Conservation (phyloP, 2,329 filamentous ascomycete species). For the Fusarium coffeatum region DNA sequence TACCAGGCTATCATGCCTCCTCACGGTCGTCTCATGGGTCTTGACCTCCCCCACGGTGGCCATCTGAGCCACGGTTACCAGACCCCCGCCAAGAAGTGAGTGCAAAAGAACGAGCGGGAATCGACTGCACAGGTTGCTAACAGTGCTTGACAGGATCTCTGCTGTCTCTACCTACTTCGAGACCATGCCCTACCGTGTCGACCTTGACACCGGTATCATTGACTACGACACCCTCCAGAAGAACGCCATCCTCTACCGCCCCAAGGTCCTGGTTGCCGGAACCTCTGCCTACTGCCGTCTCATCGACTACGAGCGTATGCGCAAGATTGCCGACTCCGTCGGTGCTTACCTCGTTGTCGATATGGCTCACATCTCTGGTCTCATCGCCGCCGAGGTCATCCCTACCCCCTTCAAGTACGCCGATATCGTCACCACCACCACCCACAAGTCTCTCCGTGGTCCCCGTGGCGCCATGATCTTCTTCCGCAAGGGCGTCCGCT, state of each 20-base stretch:
- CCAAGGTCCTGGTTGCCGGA: conserved; percentile 95
- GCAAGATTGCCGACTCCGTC: conserved; percentile 91
- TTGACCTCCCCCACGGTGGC: conserved; percentile 93
- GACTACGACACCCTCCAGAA: conserved; percentile 95
- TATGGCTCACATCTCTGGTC: conserved; percentile 98
- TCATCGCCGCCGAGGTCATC: conserved; percentile 92
- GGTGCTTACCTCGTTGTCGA: conserved; percentile 96
- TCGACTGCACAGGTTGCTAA: conserved; percentile 11
- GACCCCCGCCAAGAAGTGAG: conserved; percentile 89
- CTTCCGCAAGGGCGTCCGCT: conserved; percentile 96
- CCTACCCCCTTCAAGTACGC: conserved; percentile 92
- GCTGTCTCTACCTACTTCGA: conserved; percentile 99
- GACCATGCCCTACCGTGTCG: conserved; percentile 94
- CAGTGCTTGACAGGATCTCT: conserved; percentile 73
- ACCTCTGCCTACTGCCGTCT: conserved; percentile 98
- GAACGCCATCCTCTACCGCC: conserved; percentile 90
- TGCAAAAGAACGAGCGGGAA: neutral
- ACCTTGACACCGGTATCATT: conserved; percentile 92
- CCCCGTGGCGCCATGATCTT: conserved; percentile 99
- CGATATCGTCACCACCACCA: conserved; percentile 97
- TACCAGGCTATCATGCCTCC: conserved; percentile 98
- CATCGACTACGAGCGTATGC: conserved; percentile 97
- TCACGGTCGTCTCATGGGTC: conserved; percentile 95
- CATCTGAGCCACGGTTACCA: conserved; percentile 98
- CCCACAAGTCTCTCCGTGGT: conserved; percentile 98